Conservation (phyloP, 2,329 filamentous ascomycete genomes). For the Sporothrix inflata region DNA sequence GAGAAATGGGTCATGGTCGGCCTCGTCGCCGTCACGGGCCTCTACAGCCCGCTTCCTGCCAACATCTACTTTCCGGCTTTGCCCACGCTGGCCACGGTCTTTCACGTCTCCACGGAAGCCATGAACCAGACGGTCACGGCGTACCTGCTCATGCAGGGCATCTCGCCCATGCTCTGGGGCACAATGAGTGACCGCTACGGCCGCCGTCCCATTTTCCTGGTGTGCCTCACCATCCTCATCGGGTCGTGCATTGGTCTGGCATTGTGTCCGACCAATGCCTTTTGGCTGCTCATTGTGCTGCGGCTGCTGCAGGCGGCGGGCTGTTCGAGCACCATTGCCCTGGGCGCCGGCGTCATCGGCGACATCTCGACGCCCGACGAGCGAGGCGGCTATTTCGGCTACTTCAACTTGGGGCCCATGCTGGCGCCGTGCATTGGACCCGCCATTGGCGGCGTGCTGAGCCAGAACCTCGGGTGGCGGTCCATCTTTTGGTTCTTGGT, state of each 20-base stretch:
- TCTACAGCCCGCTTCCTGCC: conserved; percentile 41
- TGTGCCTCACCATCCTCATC: conserved; percentile 40
- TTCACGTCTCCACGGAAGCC: conserved; percentile 38
- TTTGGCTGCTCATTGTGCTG: conserved; percentile 42
- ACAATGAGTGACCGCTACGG: conserved; percentile 43
- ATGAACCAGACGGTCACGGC: conserved; percentile 43
- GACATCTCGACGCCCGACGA: conserved; percentile 42
- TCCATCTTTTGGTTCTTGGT: conserved; percentile 32
- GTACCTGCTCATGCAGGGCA: conserved; percentile 42
- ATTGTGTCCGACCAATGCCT: conserved; percentile 39
- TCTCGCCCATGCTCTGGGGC: conserved; percentile 44
- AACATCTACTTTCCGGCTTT: conserved; percentile 44
- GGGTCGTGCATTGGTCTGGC: conserved; percentile 42
- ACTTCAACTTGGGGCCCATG: conserved; percentile 43
- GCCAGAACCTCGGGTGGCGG: conserved; percentile 31
- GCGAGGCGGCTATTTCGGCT: conserved; percentile 42
- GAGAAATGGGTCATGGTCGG: conserved; percentile 39
- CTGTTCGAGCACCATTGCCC: conserved; percentile 43
- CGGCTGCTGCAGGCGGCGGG: conserved; percentile 41
- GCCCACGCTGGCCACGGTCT: conserved; percentile 38
- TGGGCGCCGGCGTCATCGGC: conserved; percentile 42
- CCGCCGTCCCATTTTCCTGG: conserved; percentile 39
- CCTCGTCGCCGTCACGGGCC: conserved; percentile 38
- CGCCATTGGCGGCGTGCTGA: conserved; percentile 36
- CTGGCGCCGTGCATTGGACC: conserved; percentile 35